Conservation (phyloP, 495 filamentous ascomycete species). For the Hypoxylon trugodes region DNA sequence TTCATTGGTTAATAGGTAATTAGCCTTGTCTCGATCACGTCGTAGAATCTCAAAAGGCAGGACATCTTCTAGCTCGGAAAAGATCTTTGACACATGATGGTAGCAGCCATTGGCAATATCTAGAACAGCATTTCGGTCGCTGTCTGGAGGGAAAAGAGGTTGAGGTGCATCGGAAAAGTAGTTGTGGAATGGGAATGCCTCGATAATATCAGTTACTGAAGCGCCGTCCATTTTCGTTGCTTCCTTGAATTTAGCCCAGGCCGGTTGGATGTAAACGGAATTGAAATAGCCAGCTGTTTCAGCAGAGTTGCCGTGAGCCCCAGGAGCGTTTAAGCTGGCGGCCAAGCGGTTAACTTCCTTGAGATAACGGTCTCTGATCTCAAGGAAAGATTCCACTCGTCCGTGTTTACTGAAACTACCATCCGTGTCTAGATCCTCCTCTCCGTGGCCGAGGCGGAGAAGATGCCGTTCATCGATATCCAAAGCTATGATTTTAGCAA, state of each 20-base stretch:
- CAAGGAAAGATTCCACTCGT: slow-evolving; percentile 93
- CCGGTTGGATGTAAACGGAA: slow-evolving; percentile 84
- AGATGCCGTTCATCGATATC: slow-evolving; percentile 97
- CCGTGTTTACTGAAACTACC: slow-evolving; percentile 93
- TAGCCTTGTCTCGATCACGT: slow-evolving; percentile 86
- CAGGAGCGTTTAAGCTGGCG: slow-evolving; percentile 80
- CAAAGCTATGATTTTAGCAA: slow-evolving; percentile 93
- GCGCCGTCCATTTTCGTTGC: slow-evolving; percentile 58
- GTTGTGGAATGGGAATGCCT: slow-evolving; percentile 86
- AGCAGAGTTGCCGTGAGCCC: slow-evolving; percentile 91
- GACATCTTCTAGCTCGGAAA: slow-evolving; percentile 91
- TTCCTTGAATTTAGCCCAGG: slow-evolving; percentile 88
- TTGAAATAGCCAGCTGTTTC: slow-evolving; percentile 98
- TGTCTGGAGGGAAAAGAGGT: slow-evolving; percentile 75
- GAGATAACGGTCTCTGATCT: slow-evolving; percentile 81
- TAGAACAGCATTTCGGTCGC: slow-evolving; percentile 70
- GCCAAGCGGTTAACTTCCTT: slow-evolving; percentile 88
- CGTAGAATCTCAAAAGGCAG: slow-evolving; percentile 94
- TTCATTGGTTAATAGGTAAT: slow-evolving; percentile 94
- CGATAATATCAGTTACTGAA: slow-evolving; percentile 66
- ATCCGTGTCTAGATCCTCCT: slow-evolving; percentile 90
- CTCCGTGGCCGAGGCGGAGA: slow-evolving; percentile 90
- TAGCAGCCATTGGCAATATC: slow-evolving; percentile 89
- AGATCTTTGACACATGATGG: slow-evolving; percentile 88
- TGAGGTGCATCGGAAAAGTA: slow-evolving; percentile 92